These are phyloP conservation scores for Saussurea involucrata DNA, from an alignment of 129 eudicot genomes.

Conservation along the genomic window DNA sequence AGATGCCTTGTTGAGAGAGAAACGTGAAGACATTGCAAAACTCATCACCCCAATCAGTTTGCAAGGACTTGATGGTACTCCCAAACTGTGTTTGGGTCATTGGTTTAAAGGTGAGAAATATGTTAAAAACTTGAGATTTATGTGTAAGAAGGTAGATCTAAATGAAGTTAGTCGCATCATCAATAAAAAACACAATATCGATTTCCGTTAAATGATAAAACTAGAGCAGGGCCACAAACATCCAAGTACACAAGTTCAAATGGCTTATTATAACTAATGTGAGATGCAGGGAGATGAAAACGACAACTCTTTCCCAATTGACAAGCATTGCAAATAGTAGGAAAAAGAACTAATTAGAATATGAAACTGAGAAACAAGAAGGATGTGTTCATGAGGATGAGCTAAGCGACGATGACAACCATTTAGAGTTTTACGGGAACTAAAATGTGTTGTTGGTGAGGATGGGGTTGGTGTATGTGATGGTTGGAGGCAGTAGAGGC, in stretches of 20 bases:
- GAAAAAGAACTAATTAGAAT: not conserved
- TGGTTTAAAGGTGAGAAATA: not conserved
- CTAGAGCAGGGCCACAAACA: no score
- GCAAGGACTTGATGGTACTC: not conserved
- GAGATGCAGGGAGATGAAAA: not conserved
- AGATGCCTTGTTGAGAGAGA: not conserved
- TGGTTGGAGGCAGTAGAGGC: not conserved
- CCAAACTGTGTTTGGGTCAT: not conserved
- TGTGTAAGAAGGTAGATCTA: no score
- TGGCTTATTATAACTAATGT: no score
- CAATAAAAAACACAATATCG: no score
- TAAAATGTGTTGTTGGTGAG: not conserved
- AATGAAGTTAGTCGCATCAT: no score
- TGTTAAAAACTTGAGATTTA: no score
- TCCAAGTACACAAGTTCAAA: no score
- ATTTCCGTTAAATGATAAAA: no score
- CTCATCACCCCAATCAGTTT: constrained; percentile 3
- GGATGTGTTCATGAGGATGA: not conserved
- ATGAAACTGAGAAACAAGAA: not conserved
- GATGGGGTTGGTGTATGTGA: not conserved
- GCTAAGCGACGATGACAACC: not conserved
- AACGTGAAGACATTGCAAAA: not conserved
- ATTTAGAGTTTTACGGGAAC: not conserved
- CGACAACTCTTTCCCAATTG: not conserved
- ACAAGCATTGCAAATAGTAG: not conserved